A percentile compares a stretch with the other conserved stretches of the same genome.
phyloP scores from a whole-genome alignment of 352 stramenopile species.

The Phytopythium cucurbitacearum region DNA sequence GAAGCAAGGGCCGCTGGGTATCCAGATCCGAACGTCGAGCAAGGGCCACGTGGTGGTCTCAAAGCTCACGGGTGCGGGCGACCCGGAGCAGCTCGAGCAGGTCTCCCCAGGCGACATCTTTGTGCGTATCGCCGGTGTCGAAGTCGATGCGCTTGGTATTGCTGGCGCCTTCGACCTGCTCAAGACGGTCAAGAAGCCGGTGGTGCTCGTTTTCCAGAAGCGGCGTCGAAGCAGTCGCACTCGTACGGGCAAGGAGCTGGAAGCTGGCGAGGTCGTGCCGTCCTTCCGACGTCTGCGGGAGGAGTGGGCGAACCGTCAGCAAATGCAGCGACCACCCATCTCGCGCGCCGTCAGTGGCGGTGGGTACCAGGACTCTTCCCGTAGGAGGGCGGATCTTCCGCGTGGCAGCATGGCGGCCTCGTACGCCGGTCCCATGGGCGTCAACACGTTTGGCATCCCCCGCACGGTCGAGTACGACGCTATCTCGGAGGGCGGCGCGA shows the following conservation, averaged over 20 bases:
- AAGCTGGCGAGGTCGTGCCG: conserved; percentile 26
- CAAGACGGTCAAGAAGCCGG: conserved; percentile 74
- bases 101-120: conserved; percentile 73
- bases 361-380: conserved; percentile 1
- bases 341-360: conserved; percentile 22
- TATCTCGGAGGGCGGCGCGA: conserved; percentile 27
- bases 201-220: conserved; percentile 73
- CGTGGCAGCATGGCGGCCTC: not conserved
- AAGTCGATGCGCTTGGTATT: conserved; percentile 68
- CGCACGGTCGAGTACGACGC: conserved; percentile 21
- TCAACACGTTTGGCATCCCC: conserved; percentile 2
- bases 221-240: conserved; percentile 15
- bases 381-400: no score
- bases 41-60: conserved; percentile 68
- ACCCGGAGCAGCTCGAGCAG: conserved; percentile 39
- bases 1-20: conserved; percentile 68
- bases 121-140: conserved; percentile 62
- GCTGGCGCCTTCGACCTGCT: conserved; percentile 72
- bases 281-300: conserved; percentile 62
- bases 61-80: conserved; percentile 60
- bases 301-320: conserved; percentile 29
- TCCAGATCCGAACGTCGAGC: conserved; percentile 74
- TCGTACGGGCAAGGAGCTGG: conserved; percentile 2
- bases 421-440: not conserved
- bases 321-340: conserved; percentile 16